These are phyloP conservation scores for Endoconidiophora laricicola DNA, from an alignment of 2,329 filamentous ascomycete species.

Conservation along the genomic window DNA sequence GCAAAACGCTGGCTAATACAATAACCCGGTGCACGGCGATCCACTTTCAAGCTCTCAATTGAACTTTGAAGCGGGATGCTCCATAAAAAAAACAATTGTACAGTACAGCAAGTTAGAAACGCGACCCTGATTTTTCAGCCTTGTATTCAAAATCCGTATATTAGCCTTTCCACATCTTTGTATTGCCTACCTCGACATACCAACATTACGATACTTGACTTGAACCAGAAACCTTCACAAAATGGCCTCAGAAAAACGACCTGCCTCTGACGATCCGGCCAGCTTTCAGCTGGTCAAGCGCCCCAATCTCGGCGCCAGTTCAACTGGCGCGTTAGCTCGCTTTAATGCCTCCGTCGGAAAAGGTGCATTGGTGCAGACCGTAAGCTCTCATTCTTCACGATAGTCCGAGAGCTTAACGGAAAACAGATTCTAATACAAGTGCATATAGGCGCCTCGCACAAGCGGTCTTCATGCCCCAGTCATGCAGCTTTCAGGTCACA, in stretches of 20 bases:
- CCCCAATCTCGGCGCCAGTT: constrained; percentile 47
- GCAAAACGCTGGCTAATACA: constrained; percentile 2
- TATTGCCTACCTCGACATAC: no score
- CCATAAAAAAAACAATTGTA: constrained; percentile 9
- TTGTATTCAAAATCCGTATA: constrained; percentile 3
- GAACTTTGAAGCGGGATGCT: not conserved
- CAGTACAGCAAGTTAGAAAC: constrained; percentile 1
- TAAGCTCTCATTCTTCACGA: constrained; percentile 19
- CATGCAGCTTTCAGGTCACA: constrained; percentile 74
- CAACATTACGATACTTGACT: not conserved
- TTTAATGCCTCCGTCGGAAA: constrained; percentile 31
- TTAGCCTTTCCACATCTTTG: constrained; percentile 1
- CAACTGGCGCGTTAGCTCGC: constrained; percentile 31
- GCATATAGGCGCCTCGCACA: constrained; percentile 52
- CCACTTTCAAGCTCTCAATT: not conserved
- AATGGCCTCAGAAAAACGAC: constrained; percentile 87
- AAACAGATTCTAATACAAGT: not conserved
- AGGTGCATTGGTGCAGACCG: constrained; percentile 33
- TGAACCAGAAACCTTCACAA: constrained; percentile 3
- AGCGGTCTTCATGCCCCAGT: constrained; percentile 76
- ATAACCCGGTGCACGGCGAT: not conserved
- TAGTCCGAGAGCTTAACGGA: not conserved
- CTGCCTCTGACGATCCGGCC: constrained; percentile 69
- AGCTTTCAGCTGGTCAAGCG: constrained; percentile 76
- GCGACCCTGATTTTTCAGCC: constrained; percentile 9